Evolutionary conservation across 1,284 basidiomycete genomes (phyloP).

Genomic region (Anthracocystis panici-leucophaei): DNA sequence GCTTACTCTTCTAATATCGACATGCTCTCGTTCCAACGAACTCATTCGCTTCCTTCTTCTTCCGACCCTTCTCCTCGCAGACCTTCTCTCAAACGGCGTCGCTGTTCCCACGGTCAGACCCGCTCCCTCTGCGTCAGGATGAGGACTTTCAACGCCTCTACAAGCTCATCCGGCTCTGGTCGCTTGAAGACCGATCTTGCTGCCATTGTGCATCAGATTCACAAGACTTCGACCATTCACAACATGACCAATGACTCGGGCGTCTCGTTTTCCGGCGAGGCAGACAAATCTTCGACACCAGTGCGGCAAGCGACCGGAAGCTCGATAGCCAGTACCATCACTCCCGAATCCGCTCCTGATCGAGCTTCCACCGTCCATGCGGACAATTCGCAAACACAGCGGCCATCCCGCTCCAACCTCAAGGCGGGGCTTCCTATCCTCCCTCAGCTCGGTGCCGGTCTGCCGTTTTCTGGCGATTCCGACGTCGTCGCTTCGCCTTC

Average conservation of each 20-base stretch:
- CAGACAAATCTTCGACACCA: background rate
- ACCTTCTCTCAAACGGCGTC: slow-evolving; percentile 28
- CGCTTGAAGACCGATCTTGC: slow-evolving; percentile 31
- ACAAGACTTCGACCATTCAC: slow-evolving; percentile 44
- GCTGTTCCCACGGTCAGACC: slow-evolving; percentile 19
- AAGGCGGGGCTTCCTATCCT: slow-evolving; percentile 14
- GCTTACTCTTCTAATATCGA: background rate
- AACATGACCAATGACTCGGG: slow-evolving; percentile 54
- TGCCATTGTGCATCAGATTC: slow-evolving; percentile 31
- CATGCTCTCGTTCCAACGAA: slow-evolving; percentile 35
- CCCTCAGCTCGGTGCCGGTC: slow-evolving; percentile 18
- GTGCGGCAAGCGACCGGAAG: slow-evolving; percentile 35
- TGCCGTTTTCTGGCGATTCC: background rate
- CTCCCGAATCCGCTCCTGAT: slow-evolving; percentile 32
- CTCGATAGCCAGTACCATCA: slow-evolving; percentile 51
- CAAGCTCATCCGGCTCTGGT: slow-evolving; percentile 14
- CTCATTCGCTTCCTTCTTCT: slow-evolving; percentile 22
- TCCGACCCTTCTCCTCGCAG: slow-evolving; percentile 15
- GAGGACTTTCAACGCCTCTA: slow-evolving; percentile 10
- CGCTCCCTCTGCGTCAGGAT: slow-evolving; percentile 33
- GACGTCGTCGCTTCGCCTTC: slow-evolving; percentile 43
- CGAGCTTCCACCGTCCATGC: slow-evolving; percentile 30
- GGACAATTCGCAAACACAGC: slow-evolving; percentile 6
- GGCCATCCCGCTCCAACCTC: background rate
- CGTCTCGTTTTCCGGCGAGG: slow-evolving; percentile 39